Evolutionary conservation across 495 filamentous ascomycete genomes (phyloP).

Genomic region (Parmelia sp.): DNA sequence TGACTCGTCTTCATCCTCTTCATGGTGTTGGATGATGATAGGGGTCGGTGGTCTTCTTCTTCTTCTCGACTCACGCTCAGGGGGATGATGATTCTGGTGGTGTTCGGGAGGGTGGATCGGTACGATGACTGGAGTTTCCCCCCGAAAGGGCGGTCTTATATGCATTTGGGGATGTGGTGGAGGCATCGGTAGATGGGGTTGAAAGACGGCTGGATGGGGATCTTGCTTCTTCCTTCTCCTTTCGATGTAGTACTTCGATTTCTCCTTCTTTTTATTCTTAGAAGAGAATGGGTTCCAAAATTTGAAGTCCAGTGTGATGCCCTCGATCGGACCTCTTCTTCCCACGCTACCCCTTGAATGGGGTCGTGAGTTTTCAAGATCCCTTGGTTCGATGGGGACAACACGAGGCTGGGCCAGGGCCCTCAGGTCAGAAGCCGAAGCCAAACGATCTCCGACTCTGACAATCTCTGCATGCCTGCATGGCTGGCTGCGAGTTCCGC

Average conservation of each 20-base stretch:
- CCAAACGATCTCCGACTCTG: conserved; percentile 8
- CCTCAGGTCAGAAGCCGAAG: conserved; percentile 6
- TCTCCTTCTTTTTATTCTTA: conserved; percentile 8
- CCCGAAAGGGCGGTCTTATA: background rate
- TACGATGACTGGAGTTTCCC: conserved; percentile 2
- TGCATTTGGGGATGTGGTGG: conserved; percentile 9
- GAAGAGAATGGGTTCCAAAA: conserved; percentile 19
- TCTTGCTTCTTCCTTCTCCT: background rate
- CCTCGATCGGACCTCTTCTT: background rate
- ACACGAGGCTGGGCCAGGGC: background rate
- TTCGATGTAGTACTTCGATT: background rate
- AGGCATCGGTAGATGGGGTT: conserved; percentile 12
- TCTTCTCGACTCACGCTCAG: background rate
- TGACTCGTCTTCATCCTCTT: conserved; percentile 11
- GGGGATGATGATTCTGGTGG: background rate
- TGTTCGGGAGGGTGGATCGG: conserved; percentile 3
- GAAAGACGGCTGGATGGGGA: background rate
- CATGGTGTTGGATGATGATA: background rate
- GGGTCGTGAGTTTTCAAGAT: background rate
- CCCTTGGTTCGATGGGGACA: background rate
- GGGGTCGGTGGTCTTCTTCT: background rate
- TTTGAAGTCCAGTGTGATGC: conserved; percentile 4
- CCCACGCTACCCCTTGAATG: background rate
- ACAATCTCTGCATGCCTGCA: conserved; percentile 1
- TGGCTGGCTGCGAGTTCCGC: conserved; percentile 17